These are phyloP conservation scores for Lolium multiflorum DNA, from an alignment of 176 grass and related monocot genomes.

Conservation along the genomic window DNA sequence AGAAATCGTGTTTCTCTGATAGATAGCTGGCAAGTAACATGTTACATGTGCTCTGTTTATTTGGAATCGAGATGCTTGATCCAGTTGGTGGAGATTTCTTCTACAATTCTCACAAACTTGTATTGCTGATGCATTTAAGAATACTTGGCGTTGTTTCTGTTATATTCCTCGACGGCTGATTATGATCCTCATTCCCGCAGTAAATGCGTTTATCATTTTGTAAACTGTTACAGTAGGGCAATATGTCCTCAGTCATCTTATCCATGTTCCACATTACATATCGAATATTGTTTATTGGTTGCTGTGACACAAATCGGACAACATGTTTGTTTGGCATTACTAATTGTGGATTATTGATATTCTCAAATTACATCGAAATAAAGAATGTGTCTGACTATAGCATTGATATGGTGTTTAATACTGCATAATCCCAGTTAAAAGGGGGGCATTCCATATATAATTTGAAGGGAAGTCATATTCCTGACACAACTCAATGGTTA, in stretches of 20 bases:
- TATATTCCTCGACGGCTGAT: neutral
- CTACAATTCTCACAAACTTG: neutral
- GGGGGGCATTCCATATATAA: neutral
- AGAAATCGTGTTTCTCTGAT: neutral
- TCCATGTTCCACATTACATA: slow-evolving; percentile 9
- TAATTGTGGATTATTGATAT: neutral
- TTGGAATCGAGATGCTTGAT: neutral
- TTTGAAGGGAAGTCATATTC: slow-evolving; percentile 3
- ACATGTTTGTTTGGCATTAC: slow-evolving; percentile 3
- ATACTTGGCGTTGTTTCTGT: neutral
- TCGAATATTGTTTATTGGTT: neutral
- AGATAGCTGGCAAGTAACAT: neutral
- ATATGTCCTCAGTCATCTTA: slow-evolving; percentile 4
- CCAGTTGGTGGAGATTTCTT: neutral
- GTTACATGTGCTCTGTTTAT: neutral
- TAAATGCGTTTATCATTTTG: no score
- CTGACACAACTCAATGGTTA: neutral
- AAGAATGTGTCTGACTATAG: neutral
- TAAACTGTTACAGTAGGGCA: neutral
- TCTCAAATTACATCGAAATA: neutral
- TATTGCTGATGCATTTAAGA: neutral
- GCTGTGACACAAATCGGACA: neutral
- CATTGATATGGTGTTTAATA: neutral
- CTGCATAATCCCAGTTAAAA: neutral
- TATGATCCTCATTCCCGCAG: neutral